Conservation (phyloP, 768 basidiomycete species). For the Phaeotremella skinneri region DNA sequence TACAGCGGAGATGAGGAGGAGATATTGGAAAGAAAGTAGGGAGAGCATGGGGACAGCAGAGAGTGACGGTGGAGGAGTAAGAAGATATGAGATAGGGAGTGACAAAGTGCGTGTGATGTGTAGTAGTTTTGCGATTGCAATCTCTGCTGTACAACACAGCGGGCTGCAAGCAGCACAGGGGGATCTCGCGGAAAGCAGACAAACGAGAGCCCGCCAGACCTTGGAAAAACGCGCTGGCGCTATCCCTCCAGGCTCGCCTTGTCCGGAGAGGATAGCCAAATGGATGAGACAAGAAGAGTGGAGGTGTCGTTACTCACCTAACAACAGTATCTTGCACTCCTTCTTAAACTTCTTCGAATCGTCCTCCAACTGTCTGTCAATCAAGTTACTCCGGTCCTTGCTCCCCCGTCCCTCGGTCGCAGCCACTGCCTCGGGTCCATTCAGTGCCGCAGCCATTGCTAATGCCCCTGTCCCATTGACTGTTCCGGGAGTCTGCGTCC, state of each 20-base stretch:
- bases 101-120: too few relatives aligned
- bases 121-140: too few relatives aligned
- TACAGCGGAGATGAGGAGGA: neutral
- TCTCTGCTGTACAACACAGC: too few relatives aligned
- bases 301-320: conserved; percentile 61
- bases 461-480: conserved; percentile 4
- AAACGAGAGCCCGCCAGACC: too few relatives aligned
- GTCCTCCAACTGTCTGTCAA: conserved; percentile 82
- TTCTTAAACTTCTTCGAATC: conserved; percentile 75
- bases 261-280: too few relatives aligned
- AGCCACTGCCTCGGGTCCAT: conserved; percentile 17
- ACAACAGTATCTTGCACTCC: conserved; percentile 86
- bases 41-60: neutral
- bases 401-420: conserved; percentile 28
- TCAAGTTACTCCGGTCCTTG: conserved; percentile 54
- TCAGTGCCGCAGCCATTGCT: conserved; percentile 39
- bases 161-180: too few relatives aligned
- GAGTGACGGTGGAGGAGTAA: too few relatives aligned
- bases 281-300: too few relatives aligned
- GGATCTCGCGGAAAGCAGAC: too few relatives aligned
- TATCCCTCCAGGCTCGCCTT: too few relatives aligned
- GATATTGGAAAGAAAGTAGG: neutral
- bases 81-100: too few relatives aligned
- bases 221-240: too few relatives aligned
- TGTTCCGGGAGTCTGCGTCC: neutral